phyloP scores from a whole-genome alignment of 1,284 basidiomycete species.

The Moesziomyces aphidis region DNA sequence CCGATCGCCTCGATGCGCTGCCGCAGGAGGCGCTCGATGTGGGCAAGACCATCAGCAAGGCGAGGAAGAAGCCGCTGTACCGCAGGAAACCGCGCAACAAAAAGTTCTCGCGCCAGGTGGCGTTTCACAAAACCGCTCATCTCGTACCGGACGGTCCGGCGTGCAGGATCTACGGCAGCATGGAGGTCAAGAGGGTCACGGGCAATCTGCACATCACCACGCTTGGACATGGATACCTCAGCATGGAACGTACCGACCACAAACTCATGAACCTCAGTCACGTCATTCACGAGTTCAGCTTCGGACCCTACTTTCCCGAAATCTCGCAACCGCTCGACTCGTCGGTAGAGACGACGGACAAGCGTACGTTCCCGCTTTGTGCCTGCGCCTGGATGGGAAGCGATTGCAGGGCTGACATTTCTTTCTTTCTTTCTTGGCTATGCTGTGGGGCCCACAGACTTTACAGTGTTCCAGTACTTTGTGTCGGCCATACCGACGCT shows the following conservation, averaged over 20 bases:
- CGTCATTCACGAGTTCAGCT: slow-evolving; percentile 95
- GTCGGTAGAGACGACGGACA: slow-evolving; percentile 78
- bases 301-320: slow-evolving; percentile 94
- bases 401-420: too few species aligned
- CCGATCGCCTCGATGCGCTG: slow-evolving; percentile 74
- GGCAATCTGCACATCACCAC: slow-evolving; percentile 77
- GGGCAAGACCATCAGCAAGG: slow-evolving; percentile 46
- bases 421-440: too few species aligned
- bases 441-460: slow-evolving; percentile 15
- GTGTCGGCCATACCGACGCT: slow-evolving; percentile 93
- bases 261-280: slow-evolving; percentile 89
- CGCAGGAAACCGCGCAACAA: slow-evolving; percentile 38
- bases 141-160: slow-evolving; percentile 71
- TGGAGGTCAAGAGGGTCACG: slow-evolving; percentile 89
- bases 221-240: slow-evolving; percentile 91
- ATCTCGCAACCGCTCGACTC: slow-evolving; percentile 91
- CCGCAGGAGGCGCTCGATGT: slow-evolving; percentile 58
- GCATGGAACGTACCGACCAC: slow-evolving; percentile 87
- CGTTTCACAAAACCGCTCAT: slow-evolving; percentile 64
- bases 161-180: slow-evolving; percentile 85
- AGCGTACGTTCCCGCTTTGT: too few species aligned
- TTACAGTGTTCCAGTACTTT: slow-evolving; percentile 84
- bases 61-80: slow-evolving; percentile 37
- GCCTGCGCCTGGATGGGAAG: too few species aligned
- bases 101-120: slow-evolving; percentile 72